Evolutionary conservation across 306 rosid species (phyloP), one percentile per base, ranked within the genome.

Genomic region (Herpetospermum pedunculosum): DNA sequence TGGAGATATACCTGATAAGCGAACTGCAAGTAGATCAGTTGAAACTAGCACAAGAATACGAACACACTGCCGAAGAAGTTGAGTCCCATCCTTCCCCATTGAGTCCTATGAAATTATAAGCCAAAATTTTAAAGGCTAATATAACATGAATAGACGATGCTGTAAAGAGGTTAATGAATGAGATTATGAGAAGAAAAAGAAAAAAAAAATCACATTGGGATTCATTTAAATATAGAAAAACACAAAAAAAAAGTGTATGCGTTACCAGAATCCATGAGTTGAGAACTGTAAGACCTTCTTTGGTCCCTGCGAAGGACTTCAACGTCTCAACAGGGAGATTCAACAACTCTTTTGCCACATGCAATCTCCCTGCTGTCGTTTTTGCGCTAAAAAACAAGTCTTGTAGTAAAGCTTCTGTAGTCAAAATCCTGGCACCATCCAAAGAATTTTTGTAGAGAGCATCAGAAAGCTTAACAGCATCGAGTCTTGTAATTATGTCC

Each of bases 21-120:
- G 97, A 80, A 92, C 96, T 53, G 97, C 96, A 79, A 87, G 88
- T 44, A 95, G 78, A 83, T 95, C 96, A 12, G 89, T 95, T 10
- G 99, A 95, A 76, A 95, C 96, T 32, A 82, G 92, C 76, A 95
- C 99, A 85, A 95, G 97, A 73, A 95, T 92, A 59, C 99, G 96
- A 84, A 95, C 93, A 84, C 99, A 95, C 49, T 95, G 99, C 80
- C 99, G 88, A 88, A 95, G 83, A 63, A 95, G 96, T 85, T 92
- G 96, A 80, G 99, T 95, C 52, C 96, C 92, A 74, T 90, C 97
- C 90, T 95, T 95, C 77, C 99, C 99, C 99, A 95, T 87, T 10
- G 99, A 95, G 73, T 95, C 99, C 99, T 95, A 79, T 8, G 53
- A 32, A 73, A 55, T 34, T 73, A 32, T 49, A 53, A 35, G 41